phyloP scores from a whole-genome alignment of 208 protist species.

The Crithidia fasciculata region DNA sequence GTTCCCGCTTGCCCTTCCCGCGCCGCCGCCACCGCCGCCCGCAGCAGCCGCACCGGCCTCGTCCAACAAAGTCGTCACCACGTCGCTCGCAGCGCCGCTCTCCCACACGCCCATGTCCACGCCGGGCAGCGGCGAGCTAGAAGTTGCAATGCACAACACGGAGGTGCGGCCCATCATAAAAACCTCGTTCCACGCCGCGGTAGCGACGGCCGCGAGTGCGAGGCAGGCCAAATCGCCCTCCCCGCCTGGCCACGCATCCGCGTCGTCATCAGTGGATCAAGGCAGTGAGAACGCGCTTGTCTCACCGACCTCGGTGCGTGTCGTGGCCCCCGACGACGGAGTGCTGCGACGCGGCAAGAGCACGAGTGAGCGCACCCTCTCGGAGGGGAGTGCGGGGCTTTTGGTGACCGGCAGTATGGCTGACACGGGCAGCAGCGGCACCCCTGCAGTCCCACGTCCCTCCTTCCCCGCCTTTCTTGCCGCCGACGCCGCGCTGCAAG shows the following conservation, averaged over 20 bases:
- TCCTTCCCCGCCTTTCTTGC: constrained; percentile 19
- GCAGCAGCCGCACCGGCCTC: not conserved
- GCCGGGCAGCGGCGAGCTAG: not conserved
- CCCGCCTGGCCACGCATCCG: too few relatives aligned
- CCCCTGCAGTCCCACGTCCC: not conserved
- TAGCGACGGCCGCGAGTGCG: too few relatives aligned
- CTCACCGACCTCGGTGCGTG: not conserved
- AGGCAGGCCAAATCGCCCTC: not conserved
- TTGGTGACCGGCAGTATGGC: not conserved
- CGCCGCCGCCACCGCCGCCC: not conserved
- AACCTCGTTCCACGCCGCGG: not conserved
- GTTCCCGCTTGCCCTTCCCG: not conserved
- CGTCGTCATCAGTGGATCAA: not conserved
- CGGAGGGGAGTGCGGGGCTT: not conserved
- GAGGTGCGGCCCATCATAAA: constrained; percentile 15
- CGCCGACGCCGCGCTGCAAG: constrained; percentile 14
- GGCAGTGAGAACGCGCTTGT: not conserved
- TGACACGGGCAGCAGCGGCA: not conserved
- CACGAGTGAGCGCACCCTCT: not conserved
- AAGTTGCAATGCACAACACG: not conserved
- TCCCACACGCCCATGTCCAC: not conserved
- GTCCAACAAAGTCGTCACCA: not conserved
- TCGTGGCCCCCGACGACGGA: not conserved
- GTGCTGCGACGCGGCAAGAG: not conserved
- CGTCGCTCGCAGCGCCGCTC: constrained; percentile 1